Evolutionary conservation across 208 protist species (phyloP), one percentile per base, ranked within the genome.

Genomic region (Porcisia deanei): DNA sequence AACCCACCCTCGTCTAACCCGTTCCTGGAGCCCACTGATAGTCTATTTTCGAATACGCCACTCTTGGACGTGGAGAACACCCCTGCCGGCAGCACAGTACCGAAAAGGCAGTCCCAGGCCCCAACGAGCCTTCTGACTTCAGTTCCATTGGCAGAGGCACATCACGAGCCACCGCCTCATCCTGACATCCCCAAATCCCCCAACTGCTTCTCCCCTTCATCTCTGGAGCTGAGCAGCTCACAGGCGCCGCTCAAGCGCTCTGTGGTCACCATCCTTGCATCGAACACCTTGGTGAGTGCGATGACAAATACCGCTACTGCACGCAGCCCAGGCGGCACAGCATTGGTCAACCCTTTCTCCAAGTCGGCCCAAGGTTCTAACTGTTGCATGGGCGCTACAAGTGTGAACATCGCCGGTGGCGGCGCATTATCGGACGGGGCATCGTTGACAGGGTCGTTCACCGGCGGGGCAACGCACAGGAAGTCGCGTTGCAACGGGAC

Each of bases 321-420:
- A 41, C 43, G 47, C 6, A 82, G 66, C 0, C 77, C 77, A 34
- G 52, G 54, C 18, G 57, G 77, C 47, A 64, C 71, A 2, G 49
- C 67, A 0, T 53, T 82, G 4, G 72, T 82, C 47, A 82, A 82
- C 72, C 77, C 77, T 16, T 82, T 82, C 66, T 81, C 76, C 25
- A 81, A 81, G 55, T 57, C 63, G 0, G 69, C 71, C 12, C 74
- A 70, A n/a, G 34, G 37, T 53, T 22, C 39, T 16, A 22, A 22
- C 10, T 20, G 60, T 20, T 30, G 41, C 30, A 9, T 65, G 16
- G 16, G n/a, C 37, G 63, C 61, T 41, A 72, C 43, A 39, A 55
- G 39, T n/a, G 25, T 4, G 20, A 76, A 55, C 37, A 66, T 8
- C 64, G 73, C 2, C 22, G 66, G 58, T 2, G 54, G 25, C 5